These are phyloP conservation scores for Lactuca saligna DNA, from an alignment of 129 eudicot species.

Conservation along the genomic window DNA sequence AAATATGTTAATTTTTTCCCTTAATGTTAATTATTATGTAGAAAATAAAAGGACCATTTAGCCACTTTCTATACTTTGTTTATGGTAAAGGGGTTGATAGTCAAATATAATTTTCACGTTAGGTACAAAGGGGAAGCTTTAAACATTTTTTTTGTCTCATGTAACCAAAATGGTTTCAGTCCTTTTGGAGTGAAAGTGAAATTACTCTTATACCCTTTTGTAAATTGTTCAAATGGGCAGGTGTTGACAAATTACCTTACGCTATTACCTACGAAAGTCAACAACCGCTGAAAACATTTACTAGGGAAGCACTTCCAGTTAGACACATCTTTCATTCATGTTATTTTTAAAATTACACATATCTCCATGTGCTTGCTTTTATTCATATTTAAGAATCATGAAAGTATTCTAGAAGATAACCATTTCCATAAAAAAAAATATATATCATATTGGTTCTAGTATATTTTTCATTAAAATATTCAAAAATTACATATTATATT, in stretches of 20 bases:
- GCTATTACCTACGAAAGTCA: constrained; percentile 87
- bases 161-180: constrained; percentile 33
- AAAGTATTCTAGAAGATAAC: neutral
- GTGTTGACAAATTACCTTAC: constrained; percentile 73
- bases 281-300: constrained; percentile 82
- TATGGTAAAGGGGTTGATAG: constrained; percentile 64
- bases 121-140: constrained; percentile 84
- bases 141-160: constrained; percentile 70
- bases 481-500: too few relatives aligned
- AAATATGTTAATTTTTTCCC: constrained; percentile 35
- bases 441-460: too few relatives aligned
- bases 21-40: too few relatives aligned
- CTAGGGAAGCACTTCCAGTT: constrained; percentile 29
- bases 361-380: constrained; percentile 16
- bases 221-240: constrained; percentile 41
- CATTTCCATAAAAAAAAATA: too few relatives aligned
- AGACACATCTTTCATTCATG: neutral
- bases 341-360: constrained; percentile 2
- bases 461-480: too few relatives aligned
- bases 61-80: neutral
- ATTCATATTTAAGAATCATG: neutral
- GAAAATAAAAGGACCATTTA: too few relatives aligned
- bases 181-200: neutral
- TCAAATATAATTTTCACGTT: constrained; percentile 85
- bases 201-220: neutral